Base-by-base conservation (phyloP, 176 grass and related monocot species). In the barley (Hordeum vulgare) region DNA sequence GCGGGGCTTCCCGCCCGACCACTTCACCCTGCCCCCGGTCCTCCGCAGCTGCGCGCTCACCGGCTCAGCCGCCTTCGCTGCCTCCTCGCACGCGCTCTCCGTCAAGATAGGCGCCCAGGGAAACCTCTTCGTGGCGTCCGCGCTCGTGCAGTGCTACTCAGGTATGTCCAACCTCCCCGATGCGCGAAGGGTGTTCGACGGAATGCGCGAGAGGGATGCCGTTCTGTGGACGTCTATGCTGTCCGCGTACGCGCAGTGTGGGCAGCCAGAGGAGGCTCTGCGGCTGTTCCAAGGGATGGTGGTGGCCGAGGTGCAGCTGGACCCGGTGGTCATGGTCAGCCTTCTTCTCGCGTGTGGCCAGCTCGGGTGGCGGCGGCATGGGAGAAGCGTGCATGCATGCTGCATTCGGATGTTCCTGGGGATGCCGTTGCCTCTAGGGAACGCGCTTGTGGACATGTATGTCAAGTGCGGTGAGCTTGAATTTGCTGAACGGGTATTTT, bases 201-300 rank as follows among this genome's bases (percentile, higher is more conserved):
- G 78, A 90, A 91, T 91, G 87, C 76, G 34, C n/a, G 82, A 82
- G n/a, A 85, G 71, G 66, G 94, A 94, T 15, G 59, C 86, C 24
- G 91, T 94, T 18, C 41, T 90, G 68, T 97, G 94, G 89, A 97
- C 89, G 11, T 97, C 94, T 20, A 89, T 97, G 91, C 67, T 97
- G 8, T 94, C 91, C 24, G 87, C 78, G 1, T 97, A 97, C 51
- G 75, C 91, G 11, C 91, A 88, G 84, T 75, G 76, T 0, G 82
- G 82, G 66, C 54, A 88, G 14, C 82, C 89, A 1, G 71, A 88
- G 65, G 56, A 13, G 33, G 87, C 87, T 9, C 64, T 97, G 79
- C 69, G 66, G 10, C 79, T 94, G 61, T 91, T 97, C 15, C 70
- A 57, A 66, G 66, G 79, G 79, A 94, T 97, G 89, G 79, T 88